These are phyloP conservation scores for Pichia ethanolica DNA, from an alignment of 805 yeast species.

Conservation along the genomic window DNA sequence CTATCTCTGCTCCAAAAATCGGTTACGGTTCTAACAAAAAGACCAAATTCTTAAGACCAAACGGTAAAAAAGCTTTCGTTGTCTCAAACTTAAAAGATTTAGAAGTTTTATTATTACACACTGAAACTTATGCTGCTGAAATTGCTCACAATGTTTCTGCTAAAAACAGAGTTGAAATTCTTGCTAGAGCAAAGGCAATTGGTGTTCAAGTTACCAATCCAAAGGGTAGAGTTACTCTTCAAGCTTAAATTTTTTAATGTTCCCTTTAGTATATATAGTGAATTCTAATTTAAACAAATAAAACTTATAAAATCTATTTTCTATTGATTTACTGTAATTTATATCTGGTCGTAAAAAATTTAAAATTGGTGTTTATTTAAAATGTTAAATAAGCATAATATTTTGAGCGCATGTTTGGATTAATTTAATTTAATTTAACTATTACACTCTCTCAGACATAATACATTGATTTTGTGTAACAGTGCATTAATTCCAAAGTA, in stretches of 20 bases:
- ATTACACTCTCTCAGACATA: no score
- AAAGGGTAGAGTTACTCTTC: conserved; percentile 95
- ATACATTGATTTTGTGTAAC: no score
- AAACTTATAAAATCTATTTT: background rate
- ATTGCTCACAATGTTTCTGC: conserved; percentile 98
- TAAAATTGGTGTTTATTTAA: no score
- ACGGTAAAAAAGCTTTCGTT: conserved; percentile 96
- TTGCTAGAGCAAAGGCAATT: conserved; percentile 95
- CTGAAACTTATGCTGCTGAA: conserved; percentile 99
- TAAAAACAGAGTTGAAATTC: conserved; percentile 93
- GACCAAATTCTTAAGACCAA: conserved; percentile 92
- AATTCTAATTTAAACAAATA: conserved; percentile 1
- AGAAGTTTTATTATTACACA: conserved; percentile 93
- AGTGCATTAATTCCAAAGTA: no score
- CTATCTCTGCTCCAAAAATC: conserved; percentile 97
- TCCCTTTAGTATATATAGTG: conserved; percentile 10
- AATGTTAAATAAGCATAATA: no score
- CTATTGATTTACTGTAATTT: background rate
- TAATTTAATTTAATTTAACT: no score
- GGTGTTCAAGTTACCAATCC: conserved; percentile 99
- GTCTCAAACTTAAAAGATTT: conserved; percentile 90
- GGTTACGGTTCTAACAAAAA: conserved; percentile 99
- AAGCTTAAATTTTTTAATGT: conserved; percentile 60
- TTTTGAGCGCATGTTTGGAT: no score
- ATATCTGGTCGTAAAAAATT: no score